Percentiles rank a stretch among this genome's conserved stretches.
These are phyloP conservation scores for Cladosporium sp. DNA, from an alignment of 2,329 filamentous ascomycete species.

Conservation along the genomic window DNA sequence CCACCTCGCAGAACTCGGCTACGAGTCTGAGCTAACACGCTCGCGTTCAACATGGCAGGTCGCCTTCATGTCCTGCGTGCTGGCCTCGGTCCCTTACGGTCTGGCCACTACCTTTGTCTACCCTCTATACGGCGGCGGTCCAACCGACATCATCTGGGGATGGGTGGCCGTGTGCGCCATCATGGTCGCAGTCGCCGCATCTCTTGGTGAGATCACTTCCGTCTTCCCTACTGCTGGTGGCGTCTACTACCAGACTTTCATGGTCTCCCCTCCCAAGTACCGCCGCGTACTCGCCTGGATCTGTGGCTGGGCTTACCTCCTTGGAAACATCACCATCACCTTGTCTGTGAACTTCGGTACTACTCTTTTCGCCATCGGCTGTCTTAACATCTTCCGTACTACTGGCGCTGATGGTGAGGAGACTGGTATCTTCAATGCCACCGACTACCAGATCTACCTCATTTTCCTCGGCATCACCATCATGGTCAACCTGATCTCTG, in stretches of 20 bases:
- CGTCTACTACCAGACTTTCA: constrained; percentile 78
- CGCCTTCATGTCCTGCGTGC: constrained; percentile 62
- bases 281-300: constrained; percentile 69
- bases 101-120: constrained; percentile 70
- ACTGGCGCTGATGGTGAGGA: constrained; percentile 48
- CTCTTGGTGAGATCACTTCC: constrained; percentile 72
- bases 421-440: constrained; percentile 48
- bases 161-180: constrained; percentile 70
- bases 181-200: constrained; percentile 70
- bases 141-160: constrained; percentile 71
- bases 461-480: constrained; percentile 54
- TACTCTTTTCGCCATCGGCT: constrained; percentile 56
- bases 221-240: constrained; percentile 62
- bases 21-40: constrained; percentile 65
- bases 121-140: constrained; percentile 66
- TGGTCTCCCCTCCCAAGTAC: constrained; percentile 65
- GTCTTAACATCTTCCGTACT: constrained; percentile 48
- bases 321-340: constrained; percentile 80
- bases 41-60: constrained; percentile 63
- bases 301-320: constrained; percentile 74
- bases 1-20: constrained; percentile 65
- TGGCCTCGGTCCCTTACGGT: constrained; percentile 74
- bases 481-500: constrained; percentile 53
- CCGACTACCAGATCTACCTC: constrained; percentile 51
- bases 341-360: constrained; percentile 79